Evolutionary conservation across 768 basidiomycete species (phyloP).

Genomic region (Boletellus ananas): DNA sequence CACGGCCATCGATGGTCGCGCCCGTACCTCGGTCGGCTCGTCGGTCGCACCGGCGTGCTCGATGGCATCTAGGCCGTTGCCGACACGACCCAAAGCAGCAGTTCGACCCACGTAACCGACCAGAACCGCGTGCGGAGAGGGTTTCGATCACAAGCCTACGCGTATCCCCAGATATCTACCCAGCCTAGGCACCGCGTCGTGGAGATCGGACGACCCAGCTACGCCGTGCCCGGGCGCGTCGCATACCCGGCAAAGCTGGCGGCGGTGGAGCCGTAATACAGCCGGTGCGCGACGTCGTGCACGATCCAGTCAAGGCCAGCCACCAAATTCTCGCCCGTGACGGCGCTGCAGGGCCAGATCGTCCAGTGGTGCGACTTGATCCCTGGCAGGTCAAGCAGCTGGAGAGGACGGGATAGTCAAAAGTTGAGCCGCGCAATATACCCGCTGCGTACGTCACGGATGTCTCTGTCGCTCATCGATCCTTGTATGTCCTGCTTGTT

Average conservation of each 20-base stretch:
- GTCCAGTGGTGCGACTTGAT: conserved; percentile 90
- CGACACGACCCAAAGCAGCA: conserved; percentile 13
- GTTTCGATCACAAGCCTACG: conserved; percentile 7
- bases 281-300: conserved; percentile 76
- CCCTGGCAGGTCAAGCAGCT: conserved; percentile 77
- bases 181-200: conserved; percentile 11
- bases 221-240: neutral
- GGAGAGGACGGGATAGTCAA: conserved; percentile 9
- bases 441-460: conserved; percentile 62
- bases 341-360: conserved; percentile 88
- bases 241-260: conserved; percentile 1
- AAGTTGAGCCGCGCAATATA: neutral
- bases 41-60: conserved; percentile 7
- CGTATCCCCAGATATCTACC: neutral
- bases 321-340: conserved; percentile 81
- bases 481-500: conserved; percentile 97
- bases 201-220: conserved; percentile 7
- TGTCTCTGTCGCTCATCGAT: conserved; percentile 78
- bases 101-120: neutral
- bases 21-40: conserved; percentile 2
- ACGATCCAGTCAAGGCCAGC: conserved; percentile 92
- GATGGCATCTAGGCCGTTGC: conserved; percentile 9
- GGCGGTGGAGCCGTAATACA: conserved; percentile 70
- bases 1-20: neutral
- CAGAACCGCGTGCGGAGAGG: conserved; percentile 11